Percentiles rank a stretch among this genome's conserved stretches.
Conservation (phyloP, 73 alveolate species). For the Stentor roeselii region DNA sequence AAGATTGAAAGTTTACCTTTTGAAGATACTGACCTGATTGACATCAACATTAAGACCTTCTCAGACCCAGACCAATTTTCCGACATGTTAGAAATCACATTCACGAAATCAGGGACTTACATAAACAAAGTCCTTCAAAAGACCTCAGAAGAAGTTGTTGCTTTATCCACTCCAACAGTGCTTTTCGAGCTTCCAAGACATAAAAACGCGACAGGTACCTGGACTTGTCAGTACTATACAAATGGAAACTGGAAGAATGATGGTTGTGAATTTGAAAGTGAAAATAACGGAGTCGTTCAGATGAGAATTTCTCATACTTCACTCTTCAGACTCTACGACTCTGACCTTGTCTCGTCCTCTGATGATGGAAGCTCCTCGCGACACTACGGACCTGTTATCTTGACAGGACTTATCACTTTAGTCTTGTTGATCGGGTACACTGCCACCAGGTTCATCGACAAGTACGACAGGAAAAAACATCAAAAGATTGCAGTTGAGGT, state of each 20-base stretch:
- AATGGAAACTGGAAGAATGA: neutral
- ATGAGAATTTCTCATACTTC: neutral
- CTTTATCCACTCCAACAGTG: neutral
- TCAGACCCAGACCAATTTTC: neutral
- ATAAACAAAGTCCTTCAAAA: neutral
- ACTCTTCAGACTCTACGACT: neutral
- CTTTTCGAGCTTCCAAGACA: neutral
- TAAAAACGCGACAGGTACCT: neutral
- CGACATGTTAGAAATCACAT: neutral
- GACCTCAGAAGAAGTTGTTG: neutral
- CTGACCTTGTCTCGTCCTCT: neutral
- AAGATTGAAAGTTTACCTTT: neutral
- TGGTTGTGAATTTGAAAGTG: neutral
- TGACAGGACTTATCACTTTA: neutral
- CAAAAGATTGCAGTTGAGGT: neutral
- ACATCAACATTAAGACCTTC: neutral
- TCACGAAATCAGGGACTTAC: neutral
- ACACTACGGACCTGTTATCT: neutral
- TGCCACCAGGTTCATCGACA: neutral
- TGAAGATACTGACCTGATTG: neutral
- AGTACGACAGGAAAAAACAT: too few species aligned
- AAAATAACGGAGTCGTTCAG: neutral
- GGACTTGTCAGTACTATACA: neutral
- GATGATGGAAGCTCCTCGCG: neutral
- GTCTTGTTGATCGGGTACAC: neutral